phyloP scores from a whole-genome alignment of 1,284 basidiomycete genomes.

The Ceratobasidium sp. region DNA sequence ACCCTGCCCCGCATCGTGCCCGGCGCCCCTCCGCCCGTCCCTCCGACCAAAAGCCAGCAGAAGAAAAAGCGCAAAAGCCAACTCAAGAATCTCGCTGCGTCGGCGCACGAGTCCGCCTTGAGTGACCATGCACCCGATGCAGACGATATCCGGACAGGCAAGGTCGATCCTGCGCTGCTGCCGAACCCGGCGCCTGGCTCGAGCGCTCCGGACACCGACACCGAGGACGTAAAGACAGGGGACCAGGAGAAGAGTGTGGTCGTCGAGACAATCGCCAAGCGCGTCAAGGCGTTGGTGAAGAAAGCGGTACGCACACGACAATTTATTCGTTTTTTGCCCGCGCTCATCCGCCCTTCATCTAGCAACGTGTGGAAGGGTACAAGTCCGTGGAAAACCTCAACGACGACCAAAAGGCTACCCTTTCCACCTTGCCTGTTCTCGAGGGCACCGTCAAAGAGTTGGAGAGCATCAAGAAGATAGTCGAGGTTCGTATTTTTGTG shows the following conservation, averaged over 20 bases:
- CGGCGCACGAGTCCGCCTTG: conserved; percentile 42
- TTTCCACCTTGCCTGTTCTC: conserved; percentile 75
- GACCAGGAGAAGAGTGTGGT: conserved; percentile 68
- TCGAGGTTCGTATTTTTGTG: conserved; percentile 67
- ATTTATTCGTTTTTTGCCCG: background rate
- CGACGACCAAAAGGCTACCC: conserved; percentile 79
- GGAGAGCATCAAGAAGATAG: conserved; percentile 79
- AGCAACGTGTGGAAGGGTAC: conserved; percentile 62
- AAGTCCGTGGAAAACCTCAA: conserved; percentile 69
- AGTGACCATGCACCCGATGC: conserved; percentile 51
- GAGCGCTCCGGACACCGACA: conserved; percentile 58
- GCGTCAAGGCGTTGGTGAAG: conserved; percentile 78
- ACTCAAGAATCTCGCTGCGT: conserved; percentile 58
- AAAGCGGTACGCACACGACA: conserved; percentile 78
- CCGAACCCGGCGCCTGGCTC: conserved; percentile 50
- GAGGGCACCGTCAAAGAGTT: conserved; percentile 83
- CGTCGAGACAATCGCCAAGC: conserved; percentile 79
- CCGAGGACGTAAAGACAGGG: conserved; percentile 57
- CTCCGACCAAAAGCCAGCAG: conserved; percentile 65
- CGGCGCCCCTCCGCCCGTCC: conserved; percentile 72
- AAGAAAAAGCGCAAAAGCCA: conserved; percentile 72
- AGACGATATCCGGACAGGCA: conserved; percentile 46
- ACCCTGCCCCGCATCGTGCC: conserved; percentile 67
- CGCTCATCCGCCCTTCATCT: background rate
- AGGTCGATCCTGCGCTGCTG: conserved; percentile 56